Base-by-base conservation (phyloP, 1,284 basidiomycete species). In the Golubevia pallescens region DNA sequence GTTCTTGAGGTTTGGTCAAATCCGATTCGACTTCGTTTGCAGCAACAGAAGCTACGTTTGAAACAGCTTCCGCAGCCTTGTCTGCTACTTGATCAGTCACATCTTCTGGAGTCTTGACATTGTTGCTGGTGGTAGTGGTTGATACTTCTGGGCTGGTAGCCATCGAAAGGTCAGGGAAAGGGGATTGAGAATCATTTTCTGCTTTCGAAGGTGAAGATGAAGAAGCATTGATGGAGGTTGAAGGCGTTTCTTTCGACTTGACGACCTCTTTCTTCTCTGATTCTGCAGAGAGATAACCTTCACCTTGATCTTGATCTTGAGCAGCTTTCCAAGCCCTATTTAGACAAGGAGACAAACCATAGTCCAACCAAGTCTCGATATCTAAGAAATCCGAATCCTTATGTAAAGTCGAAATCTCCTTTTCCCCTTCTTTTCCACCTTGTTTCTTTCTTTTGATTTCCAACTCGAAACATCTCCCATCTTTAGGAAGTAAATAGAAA, bases 401-500 rank as follows among this genome's bases (percentile, higher is more conserved):
- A n/a, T 65, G 68, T 5, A 38, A 10, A 38, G 42, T 48, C 16
- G 10, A 10, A 48, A 48, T 48, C 16, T 48, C 63, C 55, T 60
- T 61, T 52, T 72, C 62, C 53, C 65, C 60, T 24, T 73, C 71
- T n/a, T 54, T 61, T 28, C 28, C 28, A 28, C 28, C 28, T 6
- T 71, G 61, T 34, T 69, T 68, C 16, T 71, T 48, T 48, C 42
- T 48, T 16, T 48, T 48, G 42, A 48, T 16, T 48, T 67, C 66
- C 5, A 69, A 56, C 21, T 78, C 73, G 55, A 78, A 78, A 28
- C 76, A 78, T 16, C 70, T 24, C 2, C 67, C 58, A 28, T 78
- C 63, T 13, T 67, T 59, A 3, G 84, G 84, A 1, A 86, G 65
- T 32, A 86, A 74, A 61, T 85, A 85, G 61, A 85, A 86, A 28